A percentile compares a stretch with the other conserved stretches of the same genome.
phyloP scores from a whole-genome alignment of 345 rosid species.

The Jatropha curcas region DNA sequence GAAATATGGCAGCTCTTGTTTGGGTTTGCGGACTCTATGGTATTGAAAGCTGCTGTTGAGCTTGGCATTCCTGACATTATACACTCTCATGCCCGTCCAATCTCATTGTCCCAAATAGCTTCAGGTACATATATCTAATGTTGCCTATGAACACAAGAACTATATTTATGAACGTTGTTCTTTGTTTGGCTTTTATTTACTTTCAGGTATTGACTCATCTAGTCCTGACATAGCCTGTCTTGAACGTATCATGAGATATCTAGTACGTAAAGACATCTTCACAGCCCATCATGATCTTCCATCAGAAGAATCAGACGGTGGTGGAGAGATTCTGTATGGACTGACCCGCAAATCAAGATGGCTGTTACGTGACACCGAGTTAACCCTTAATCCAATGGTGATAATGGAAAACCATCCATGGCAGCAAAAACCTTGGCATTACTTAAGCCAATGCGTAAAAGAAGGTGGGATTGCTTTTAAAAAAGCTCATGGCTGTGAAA shows the following conservation, averaged over 20 bases:
- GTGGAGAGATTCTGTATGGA: constrained; percentile 29
- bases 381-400: constrained; percentile 31
- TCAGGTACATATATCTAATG: too few species aligned
- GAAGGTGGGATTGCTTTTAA: constrained; percentile 41
- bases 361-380: constrained; percentile 27
- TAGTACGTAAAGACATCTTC: constrained; percentile 26
- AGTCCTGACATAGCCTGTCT: constrained; percentile 16
- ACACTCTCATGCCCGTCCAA: constrained; percentile 14
- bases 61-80: constrained; percentile 36
- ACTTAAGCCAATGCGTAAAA: too few species aligned
- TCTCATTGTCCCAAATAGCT: constrained; percentile 30
- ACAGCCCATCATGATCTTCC: constrained; percentile 8
- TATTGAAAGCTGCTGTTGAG: constrained; percentile 33
- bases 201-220: constrained; percentile 16
- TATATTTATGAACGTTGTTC: too few species aligned
- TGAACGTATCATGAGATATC: constrained; percentile 29
- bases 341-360: constrained; percentile 33
- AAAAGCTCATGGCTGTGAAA: constrained; percentile 32
- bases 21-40: constrained; percentile 31
- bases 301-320: too few species aligned
- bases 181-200: too few species aligned
- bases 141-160: too few species aligned
- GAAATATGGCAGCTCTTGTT: constrained; percentile 22
- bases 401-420: constrained; percentile 29
- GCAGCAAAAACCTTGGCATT: constrained; percentile 24